Conservation (phyloP, 2,329 filamentous ascomycete genomes). For the Xylaria sp. region DNA sequence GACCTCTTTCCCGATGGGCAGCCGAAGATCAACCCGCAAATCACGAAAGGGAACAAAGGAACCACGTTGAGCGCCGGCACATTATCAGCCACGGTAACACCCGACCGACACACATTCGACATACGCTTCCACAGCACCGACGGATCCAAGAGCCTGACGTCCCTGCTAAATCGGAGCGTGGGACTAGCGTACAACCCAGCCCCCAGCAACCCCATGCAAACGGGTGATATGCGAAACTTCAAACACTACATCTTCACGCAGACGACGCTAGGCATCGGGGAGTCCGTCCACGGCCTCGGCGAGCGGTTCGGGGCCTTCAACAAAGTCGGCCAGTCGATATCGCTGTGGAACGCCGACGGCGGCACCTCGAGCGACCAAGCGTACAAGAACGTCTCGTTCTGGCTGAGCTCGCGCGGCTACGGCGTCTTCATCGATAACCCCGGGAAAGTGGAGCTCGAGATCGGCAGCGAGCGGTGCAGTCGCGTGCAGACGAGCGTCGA, state of each 20-base stretch:
- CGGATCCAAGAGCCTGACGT: conserved; percentile 63
- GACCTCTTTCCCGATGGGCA: conserved; percentile 66
- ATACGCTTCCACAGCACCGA: conserved; percentile 65
- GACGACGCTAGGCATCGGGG: conserved; percentile 66
- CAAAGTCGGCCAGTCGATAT: conserved; percentile 77
- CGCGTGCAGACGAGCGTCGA: conserved; percentile 76
- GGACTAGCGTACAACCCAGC: conserved; percentile 67
- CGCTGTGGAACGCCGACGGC: conserved; percentile 72
- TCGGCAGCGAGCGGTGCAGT: conserved; percentile 78
- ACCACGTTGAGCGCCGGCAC: conserved; percentile 64
- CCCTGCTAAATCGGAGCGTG: conserved; percentile 65
- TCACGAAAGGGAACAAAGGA: conserved; percentile 56
- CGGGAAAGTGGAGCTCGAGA: conserved; percentile 75
- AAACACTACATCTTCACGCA: conserved; percentile 68
- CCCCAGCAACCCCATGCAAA: conserved; percentile 63
- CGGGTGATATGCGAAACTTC: conserved; percentile 63
- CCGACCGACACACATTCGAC: conserved; percentile 62
- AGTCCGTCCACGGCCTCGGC: conserved; percentile 78
- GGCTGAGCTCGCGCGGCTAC: conserved; percentile 77
- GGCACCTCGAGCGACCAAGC: conserved; percentile 76
- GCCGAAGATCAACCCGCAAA: conserved; percentile 54
- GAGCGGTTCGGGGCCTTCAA: conserved; percentile 82
- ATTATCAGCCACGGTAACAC: conserved; percentile 62
- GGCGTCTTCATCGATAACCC: conserved; percentile 80
- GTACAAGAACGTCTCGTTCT: conserved; percentile 78